Base-by-base conservation (phyloP, 306 rosid species). In the Trifolium subterraneum region DNA sequence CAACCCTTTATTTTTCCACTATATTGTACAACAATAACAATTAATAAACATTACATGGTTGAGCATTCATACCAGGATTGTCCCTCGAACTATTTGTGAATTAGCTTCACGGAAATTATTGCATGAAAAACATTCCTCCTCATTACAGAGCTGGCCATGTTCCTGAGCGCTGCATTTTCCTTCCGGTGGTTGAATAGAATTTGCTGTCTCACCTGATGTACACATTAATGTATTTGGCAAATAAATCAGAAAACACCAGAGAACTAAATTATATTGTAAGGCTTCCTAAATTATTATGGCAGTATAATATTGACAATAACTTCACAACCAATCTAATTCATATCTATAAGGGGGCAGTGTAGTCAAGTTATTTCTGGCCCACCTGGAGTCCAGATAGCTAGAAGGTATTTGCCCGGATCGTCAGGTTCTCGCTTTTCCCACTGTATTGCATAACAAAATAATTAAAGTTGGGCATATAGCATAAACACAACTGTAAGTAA, bases 321-420 rank as follows among this genome's bases (percentile, higher is more conserved):
- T 45, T 65, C 9, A 75, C 67, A 50, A 42, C 31, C 41, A 12
- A 77, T 80, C 64, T 52, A 20, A 66, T 47, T 19, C 65, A 74
- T 47, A 29, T 60, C 58, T 52, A 39, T 60, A 77, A 70, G 78
- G 31, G 10, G 70, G n/a, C 38, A 70, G 22, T 42, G 31, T 54
- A 74, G 42, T 14, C 13, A 42, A 38, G 19, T 50, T 45, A 47
- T 45, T 58, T 33, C 71, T 77, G 61, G 52, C 79, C 63, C 80
- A 89, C 99, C 99, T 88, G 99, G 99, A 63, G 98, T 87, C 99
- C 99, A 95, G 80, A 95, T 92, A 59, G 99, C 98, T 76, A 95
- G 88, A 61, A 95, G 92, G 87, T 95, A 95, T 52, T 76, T 82
- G 84, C 93, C 87, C 10, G 99, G 99, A 80, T 95, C 99, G 78